A percentile compares a stretch with the other conserved stretches of the same genome.
These are phyloP conservation scores for Sporothrix globosa DNA, from an alignment of 2,329 filamentous ascomycete genomes.

Conservation along the genomic window DNA sequence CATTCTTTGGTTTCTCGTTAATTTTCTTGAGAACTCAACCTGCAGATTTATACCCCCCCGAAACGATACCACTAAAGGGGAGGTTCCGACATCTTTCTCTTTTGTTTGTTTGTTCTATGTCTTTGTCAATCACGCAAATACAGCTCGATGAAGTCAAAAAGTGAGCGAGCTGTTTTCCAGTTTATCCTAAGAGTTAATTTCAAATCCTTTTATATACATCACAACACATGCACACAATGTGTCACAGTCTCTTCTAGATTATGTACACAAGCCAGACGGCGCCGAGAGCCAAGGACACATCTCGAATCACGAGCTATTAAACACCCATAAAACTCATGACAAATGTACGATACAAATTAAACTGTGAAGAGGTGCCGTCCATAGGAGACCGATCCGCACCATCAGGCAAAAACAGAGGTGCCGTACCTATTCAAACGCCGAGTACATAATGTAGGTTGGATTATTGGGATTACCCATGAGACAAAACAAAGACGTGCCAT, in stretches of 20 bases:
- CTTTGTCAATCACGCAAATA: not conserved
- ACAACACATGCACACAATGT: not conserved
- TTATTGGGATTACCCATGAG: too few relatives aligned
- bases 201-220: conserved; percentile 5
- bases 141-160: conserved; percentile 16
- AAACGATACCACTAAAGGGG: conserved; percentile 31
- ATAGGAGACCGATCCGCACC: not conserved
- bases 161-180: conserved; percentile 26
- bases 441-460: too few relatives aligned
- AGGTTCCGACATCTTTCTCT: conserved; percentile 26
- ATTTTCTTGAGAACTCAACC: conserved; percentile 2
- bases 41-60: conserved; percentile 30
- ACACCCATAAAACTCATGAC: not conserved
- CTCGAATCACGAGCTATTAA: not conserved
- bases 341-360: not conserved
- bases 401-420: too few relatives aligned
- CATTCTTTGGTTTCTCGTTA: not conserved
- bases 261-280: not conserved
- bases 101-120: conserved; percentile 23
- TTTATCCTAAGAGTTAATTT: conserved; percentile 27
- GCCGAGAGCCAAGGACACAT: not conserved
- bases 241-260: not conserved
- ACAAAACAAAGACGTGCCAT: too few relatives aligned
- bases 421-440: too few relatives aligned
- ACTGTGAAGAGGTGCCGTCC: not conserved